phyloP scores from a whole-genome alignment of 768 basidiomycete genomes.

The Neoboletus magnificus region DNA sequence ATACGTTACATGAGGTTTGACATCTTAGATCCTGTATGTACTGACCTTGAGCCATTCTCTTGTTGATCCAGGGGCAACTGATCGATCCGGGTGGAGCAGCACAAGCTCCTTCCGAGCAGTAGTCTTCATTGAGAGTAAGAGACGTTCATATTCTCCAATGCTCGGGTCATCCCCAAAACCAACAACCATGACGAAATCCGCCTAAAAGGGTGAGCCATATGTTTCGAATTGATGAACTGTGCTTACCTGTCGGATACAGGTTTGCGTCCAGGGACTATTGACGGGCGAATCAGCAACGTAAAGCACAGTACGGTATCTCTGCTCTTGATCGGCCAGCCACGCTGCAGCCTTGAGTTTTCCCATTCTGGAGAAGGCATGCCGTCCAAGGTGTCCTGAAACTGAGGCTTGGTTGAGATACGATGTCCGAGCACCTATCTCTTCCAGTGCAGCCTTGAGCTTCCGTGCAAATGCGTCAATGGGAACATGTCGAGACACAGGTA shows the following conservation, averaged over 20 bases:
- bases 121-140: constrained; percentile 93
- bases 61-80: constrained; percentile 86
- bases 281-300: constrained; percentile 97
- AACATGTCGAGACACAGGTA: constrained; percentile 83
- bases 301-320: constrained; percentile 87
- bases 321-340: constrained; percentile 95
- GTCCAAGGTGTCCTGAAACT: constrained; percentile 86
- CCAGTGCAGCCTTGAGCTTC: constrained; percentile 83
- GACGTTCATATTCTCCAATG: constrained; percentile 91
- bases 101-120: constrained; percentile 98
- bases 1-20: constrained; percentile 1
- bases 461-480: constrained; percentile 88
- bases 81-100: constrained; percentile 87
- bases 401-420: constrained; percentile 93
- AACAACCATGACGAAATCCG: constrained; percentile 91
- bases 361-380: constrained; percentile 94
- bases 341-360: constrained; percentile 91
- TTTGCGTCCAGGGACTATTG: constrained; percentile 96
- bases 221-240: not conserved
- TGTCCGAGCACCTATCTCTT: constrained; percentile 91
- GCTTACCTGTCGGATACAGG: constrained; percentile 88
- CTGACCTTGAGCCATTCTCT: constrained; percentile 91
- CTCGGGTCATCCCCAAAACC: constrained; percentile 91
- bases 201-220: constrained; percentile 40
- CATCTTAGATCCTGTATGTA: constrained; percentile 2